Conservation (phyloP, 441 rosid species). For the Populus trichocarpa region DNA sequence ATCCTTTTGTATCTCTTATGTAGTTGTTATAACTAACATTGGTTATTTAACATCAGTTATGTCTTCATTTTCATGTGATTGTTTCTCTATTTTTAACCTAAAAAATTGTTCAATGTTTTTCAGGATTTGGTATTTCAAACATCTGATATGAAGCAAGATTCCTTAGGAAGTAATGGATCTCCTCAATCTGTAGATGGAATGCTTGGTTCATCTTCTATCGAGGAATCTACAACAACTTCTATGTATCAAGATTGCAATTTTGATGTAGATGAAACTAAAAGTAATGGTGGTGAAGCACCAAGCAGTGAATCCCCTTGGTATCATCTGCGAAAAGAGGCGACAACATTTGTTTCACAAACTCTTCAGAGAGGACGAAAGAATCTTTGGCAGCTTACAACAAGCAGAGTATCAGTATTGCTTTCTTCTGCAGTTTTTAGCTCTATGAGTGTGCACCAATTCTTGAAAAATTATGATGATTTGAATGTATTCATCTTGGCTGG, state of each 20-base stretch:
- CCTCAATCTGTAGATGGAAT: slow-evolving; percentile 35
- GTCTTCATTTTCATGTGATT: slow-evolving; percentile 1
- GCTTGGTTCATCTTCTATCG: slow-evolving; percentile 32
- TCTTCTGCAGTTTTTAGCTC: slow-evolving; percentile 83
- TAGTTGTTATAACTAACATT: neutral
- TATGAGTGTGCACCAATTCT: slow-evolving; percentile 90
- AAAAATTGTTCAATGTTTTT: slow-evolving; percentile 7
- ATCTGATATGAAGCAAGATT: slow-evolving; percentile 37
- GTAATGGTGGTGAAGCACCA: slow-evolving; percentile 56
- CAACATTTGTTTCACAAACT: slow-evolving; percentile 78
- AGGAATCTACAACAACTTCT: slow-evolving; percentile 32
- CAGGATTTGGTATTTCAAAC: slow-evolving; percentile 36
- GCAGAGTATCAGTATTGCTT: slow-evolving; percentile 88
- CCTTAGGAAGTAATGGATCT: slow-evolving; percentile 33
- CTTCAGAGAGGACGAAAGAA: slow-evolving; percentile 90
- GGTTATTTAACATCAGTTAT: neutral
- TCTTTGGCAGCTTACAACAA: slow-evolving; percentile 98
- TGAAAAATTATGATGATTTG: slow-evolving; percentile 89
- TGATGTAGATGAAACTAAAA: slow-evolving; percentile 41
- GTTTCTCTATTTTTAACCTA: slow-evolving; percentile 3
- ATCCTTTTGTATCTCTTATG: neutral
- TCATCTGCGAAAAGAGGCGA: slow-evolving; percentile 78
- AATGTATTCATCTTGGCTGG: slow-evolving; percentile 87
- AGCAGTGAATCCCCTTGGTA: slow-evolving; percentile 84
- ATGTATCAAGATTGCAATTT: slow-evolving; percentile 27